Evolutionary conservation across 1,284 basidiomycete genomes (phyloP).

Genomic region (Coniferiporia weirii): DNA sequence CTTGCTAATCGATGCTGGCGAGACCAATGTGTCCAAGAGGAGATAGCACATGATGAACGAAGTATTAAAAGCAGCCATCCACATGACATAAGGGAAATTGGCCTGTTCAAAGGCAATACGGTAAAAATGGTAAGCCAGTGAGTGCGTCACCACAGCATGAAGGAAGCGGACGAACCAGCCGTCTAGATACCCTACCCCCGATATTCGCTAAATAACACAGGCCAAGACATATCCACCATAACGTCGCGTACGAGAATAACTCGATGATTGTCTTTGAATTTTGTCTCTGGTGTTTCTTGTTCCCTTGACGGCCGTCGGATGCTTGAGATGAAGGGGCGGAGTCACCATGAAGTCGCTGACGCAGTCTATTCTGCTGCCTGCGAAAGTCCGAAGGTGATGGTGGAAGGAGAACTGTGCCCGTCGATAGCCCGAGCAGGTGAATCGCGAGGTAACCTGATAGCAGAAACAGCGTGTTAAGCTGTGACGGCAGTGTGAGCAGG

Average conservation of each 20-base stretch:
- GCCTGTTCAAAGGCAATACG: constrained; percentile 44
- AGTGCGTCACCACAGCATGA: neutral
- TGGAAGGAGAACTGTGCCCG: constrained; percentile 78
- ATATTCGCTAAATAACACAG: constrained; percentile 34
- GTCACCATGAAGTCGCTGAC: neutral
- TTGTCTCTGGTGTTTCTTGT: constrained; percentile 35
- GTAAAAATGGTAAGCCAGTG: neutral
- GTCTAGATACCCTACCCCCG: constrained; percentile 61
- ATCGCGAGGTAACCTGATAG: constrained; percentile 84
- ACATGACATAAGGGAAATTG: constrained; percentile 86
- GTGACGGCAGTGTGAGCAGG: neutral
- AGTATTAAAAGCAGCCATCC: constrained; percentile 88
- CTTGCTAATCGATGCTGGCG: constrained; percentile 31
- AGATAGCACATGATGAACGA: constrained; percentile 82
- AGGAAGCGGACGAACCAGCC: constrained; percentile 48
- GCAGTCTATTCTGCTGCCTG: constrained; percentile 29
- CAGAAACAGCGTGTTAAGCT: neutral
- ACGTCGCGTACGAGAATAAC: constrained; percentile 67
- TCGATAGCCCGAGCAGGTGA: constrained; percentile 80
- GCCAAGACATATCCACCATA: constrained; percentile 72
- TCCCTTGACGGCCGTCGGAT: neutral
- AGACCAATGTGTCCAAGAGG: constrained; percentile 67
- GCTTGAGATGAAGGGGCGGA: constrained; percentile 8
- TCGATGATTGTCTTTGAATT: constrained; percentile 70
- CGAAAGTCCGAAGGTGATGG: constrained; percentile 70